Evolutionary conservation across 2,329 filamentous ascomycete genomes (phyloP).

Genomic region (Sarocladiaceae sp.): DNA sequence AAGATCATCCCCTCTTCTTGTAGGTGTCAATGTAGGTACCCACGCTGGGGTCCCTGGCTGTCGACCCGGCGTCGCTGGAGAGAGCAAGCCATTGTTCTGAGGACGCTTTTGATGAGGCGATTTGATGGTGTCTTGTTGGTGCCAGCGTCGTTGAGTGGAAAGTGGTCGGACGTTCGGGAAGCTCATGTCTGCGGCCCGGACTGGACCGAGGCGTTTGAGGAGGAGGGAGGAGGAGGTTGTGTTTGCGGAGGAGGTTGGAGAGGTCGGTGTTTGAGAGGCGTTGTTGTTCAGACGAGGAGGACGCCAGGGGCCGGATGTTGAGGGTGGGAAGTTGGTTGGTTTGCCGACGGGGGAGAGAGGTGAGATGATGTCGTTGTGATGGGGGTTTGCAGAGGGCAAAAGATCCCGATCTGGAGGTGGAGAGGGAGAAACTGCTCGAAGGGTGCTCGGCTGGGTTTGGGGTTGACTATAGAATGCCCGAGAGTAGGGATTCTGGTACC

Average conservation of each 20-base stretch:
- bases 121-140: slow-evolving; percentile 10
- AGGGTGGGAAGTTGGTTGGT: neutral
- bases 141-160: neutral
- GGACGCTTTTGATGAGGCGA: no score
- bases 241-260: slow-evolving; percentile 13
- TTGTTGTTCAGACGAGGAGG: neutral
- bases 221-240: slow-evolving; percentile 40
- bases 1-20: slow-evolving; percentile 61
- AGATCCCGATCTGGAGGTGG: slow-evolving; percentile 13
- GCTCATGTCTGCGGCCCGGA: slow-evolving; percentile 43
- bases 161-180: slow-evolving; percentile 20
- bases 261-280: slow-evolving; percentile 10
- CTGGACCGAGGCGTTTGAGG: slow-evolving; percentile 47
- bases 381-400: slow-evolving; percentile 13
- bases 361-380: neutral
- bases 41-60: slow-evolving; percentile 42
- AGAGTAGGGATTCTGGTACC: slow-evolving; percentile 11
- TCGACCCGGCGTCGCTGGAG: slow-evolving; percentile 25
- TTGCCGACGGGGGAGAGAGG: slow-evolving; percentile 1
- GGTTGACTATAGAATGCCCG: neutral
- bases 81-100: neutral
- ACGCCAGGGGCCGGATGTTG: neutral
- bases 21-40: slow-evolving; percentile 64
- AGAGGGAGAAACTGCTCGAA: slow-evolving; percentile 33
- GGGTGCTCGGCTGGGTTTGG: slow-evolving; percentile 30